phyloP scores from a whole-genome alignment of 1,284 basidiomycete genomes.

The Sanguinoderma infundibulare region DNA sequence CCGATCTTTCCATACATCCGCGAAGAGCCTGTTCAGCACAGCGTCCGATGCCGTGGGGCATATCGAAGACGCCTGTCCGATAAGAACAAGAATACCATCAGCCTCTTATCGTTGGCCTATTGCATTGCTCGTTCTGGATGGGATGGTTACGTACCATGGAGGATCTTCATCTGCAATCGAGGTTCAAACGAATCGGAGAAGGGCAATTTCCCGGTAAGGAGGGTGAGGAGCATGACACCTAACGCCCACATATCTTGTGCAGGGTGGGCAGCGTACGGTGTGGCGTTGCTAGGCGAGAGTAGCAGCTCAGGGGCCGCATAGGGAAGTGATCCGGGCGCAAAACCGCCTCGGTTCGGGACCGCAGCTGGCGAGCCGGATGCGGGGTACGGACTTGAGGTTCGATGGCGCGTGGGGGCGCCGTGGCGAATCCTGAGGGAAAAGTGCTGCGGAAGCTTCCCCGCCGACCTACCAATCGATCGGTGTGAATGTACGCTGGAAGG shows the following conservation, averaged over 20 bases:
- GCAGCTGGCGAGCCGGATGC: conserved; percentile 31
- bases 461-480: conserved; percentile 29
- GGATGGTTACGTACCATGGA: conserved; percentile 63
- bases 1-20: conserved; percentile 74
- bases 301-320: conserved; percentile 89
- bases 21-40: conserved; percentile 75
- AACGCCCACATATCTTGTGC: conserved; percentile 94
- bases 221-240: conserved; percentile 84
- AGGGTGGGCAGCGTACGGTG: conserved; percentile 50
- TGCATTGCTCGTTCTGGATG: background rate
- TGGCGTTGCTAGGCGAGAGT: conserved; percentile 40
- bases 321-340: conserved; percentile 86
- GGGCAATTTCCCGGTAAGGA: conserved; percentile 82
- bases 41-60: conserved; percentile 63
- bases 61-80: conserved; percentile 57
- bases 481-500: conserved; percentile 1
- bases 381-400: conserved; percentile 60
- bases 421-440: conserved; percentile 42
- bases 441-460: conserved; percentile 35
- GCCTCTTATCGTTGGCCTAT: conserved; percentile 7
- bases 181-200: conserved; percentile 91
- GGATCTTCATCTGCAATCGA: conserved; percentile 87
- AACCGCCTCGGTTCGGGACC: conserved; percentile 41
- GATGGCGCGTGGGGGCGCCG: conserved; percentile 50
- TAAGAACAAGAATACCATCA: conserved; percentile 13